Evolutionary conservation across 2,329 filamentous ascomycete genomes (phyloP), one percentile per base, ranked within the genome.

Genomic region (Xylaria sp.): DNA sequence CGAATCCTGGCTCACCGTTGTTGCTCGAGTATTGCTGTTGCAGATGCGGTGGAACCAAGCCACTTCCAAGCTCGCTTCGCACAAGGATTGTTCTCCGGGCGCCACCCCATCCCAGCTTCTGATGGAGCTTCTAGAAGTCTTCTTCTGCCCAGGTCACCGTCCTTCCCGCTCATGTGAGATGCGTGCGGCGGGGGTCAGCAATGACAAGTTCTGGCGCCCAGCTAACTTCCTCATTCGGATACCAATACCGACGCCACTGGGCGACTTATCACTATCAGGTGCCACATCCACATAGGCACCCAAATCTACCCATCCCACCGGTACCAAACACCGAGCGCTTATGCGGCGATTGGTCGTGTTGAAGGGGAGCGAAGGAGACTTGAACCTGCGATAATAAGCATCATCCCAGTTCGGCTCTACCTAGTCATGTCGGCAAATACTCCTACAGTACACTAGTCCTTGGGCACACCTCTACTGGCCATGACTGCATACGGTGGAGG

Each of bases 121-220:
- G 53, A 46, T 52, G 57, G 31, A 33, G 61, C 64, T 66, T 67
- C 64, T 65, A 67, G 64, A 67, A 67, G 59, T 60, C 4, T 64
- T 64, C 61, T 50, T 53, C 37, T 25, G 42, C 33, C 35, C 42
- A 55, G 55, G 42, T 19, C 43, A 31, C 49, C 33, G 37, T 45
- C 38, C 46, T 52, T 52, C 57, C 57, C 57, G 61, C 61, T 63
- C 61, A 61, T 61, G 61, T 61, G 42, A 58, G 62, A 56, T 52
- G 51, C 25, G n/a, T n/a, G 25, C 21, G 49, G 49, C 49, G 43
- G 53, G n/a, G 33, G 53, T 47, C 42, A 56, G 53, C 53, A 47
- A 31, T 56, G 43, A 56, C 42, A 23, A 49, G 53, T 31, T 31
- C 9, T 23, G 17, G 21, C 49, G 9, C 46, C 45, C 40, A 58